These are phyloP conservation scores for Jaltomata sinuosa DNA, from an alignment of 257 asterid species.

Conservation along the genomic window DNA sequence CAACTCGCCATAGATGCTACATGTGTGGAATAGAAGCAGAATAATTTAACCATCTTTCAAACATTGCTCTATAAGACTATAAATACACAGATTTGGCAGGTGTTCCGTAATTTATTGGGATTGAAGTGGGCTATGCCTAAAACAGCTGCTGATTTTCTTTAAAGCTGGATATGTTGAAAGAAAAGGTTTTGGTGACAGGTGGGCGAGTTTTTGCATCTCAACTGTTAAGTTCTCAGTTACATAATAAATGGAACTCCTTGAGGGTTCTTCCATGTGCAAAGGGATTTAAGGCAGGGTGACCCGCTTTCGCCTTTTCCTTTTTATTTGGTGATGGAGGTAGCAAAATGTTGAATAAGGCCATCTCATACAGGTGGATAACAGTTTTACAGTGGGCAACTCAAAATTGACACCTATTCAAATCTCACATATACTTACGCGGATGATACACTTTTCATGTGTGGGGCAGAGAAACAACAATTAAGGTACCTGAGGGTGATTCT, in stretches of 20 bases:
- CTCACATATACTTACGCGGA: neutral
- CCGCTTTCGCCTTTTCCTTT: neutral
- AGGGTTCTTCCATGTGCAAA: neutral
- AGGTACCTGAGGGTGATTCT: neutral
- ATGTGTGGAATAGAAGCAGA: neutral
- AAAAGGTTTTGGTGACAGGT: no score
- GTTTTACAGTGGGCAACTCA: neutral
- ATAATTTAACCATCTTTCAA: neutral
- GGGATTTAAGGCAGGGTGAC: neutral
- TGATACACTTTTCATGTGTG: neutral
- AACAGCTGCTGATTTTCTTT: neutral
- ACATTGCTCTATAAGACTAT: neutral
- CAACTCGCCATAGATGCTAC: neutral
- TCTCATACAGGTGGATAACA: neutral
- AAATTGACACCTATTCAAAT: neutral
- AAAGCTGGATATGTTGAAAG: neutral
- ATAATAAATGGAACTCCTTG: neutral
- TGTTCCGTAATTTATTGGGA: neutral
- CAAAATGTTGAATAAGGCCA: neutral
- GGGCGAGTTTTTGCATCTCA: no score
- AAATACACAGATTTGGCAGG: neutral
- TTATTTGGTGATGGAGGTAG: neutral
- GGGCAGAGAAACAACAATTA: neutral
- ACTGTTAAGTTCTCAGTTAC: no score
- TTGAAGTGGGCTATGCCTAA: neutral